Conservation (phyloP, 2,329 filamentous ascomycete genomes). For the Ophiostoma pallidulum region DNA sequence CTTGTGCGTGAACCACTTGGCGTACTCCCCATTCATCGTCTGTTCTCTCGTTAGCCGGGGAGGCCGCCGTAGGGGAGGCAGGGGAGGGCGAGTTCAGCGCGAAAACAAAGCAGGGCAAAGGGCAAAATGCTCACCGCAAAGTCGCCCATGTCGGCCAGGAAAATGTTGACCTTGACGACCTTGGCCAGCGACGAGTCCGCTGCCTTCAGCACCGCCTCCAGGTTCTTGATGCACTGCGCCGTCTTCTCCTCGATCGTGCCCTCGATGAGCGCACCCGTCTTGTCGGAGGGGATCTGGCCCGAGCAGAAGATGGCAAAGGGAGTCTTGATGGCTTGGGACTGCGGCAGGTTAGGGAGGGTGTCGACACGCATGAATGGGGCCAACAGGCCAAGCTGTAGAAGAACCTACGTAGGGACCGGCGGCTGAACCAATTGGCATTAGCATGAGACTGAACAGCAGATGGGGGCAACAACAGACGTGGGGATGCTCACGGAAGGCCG, state of each 20-base stretch:
- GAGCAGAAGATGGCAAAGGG: constrained; percentile 57
- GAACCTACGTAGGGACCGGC: constrained; percentile 53
- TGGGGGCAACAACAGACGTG: background rate
- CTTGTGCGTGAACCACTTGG: constrained; percentile 74
- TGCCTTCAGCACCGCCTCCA: constrained; percentile 72
- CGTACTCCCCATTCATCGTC: constrained; percentile 79
- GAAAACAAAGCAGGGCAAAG: background rate
- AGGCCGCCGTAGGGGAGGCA: no score
- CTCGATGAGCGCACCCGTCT: constrained; percentile 45
- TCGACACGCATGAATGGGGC: background rate
- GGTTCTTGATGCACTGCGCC: constrained; percentile 59
- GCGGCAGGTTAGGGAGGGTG: background rate
- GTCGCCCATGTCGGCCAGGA: constrained; percentile 83
- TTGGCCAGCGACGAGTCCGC: constrained; percentile 69
- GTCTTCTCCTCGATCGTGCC: constrained; percentile 57
- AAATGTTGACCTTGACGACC: constrained; percentile 87
- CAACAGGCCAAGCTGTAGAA: background rate
- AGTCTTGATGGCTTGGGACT: constrained; percentile 55
- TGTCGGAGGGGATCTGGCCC: constrained; percentile 58
- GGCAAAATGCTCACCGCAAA: constrained; percentile 51
- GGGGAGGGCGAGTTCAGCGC: no score
- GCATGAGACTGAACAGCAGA: background rate
- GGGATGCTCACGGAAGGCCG: constrained; percentile 44
- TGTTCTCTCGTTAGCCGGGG: constrained; percentile 17
- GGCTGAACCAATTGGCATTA: constrained; percentile 29